These are phyloP conservation scores for Triticum monococcum DNA, from an alignment of 176 grass and related monocot genomes.

Conservation along the genomic window DNA sequence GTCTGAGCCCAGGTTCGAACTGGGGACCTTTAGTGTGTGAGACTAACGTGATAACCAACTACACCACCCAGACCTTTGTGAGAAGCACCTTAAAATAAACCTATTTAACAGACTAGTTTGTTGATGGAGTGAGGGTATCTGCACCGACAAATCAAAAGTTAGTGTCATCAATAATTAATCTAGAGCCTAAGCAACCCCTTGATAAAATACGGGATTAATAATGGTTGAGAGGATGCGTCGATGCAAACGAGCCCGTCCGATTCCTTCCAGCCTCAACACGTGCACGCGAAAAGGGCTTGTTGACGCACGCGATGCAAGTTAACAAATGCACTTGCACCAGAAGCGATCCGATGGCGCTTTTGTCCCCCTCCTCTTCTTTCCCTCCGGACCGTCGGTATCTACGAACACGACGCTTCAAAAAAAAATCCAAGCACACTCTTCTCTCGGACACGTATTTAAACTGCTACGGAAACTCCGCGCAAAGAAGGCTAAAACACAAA, in stretches of 20 bases:
- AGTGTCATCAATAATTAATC: not conserved
- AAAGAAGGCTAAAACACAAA: not conserved
- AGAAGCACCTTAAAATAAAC: fast-evolving
- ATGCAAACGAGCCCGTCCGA: not conserved
- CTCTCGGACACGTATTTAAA: too few relatives aligned
- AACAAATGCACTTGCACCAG: not conserved
- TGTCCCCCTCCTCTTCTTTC: not conserved
- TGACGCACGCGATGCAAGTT: conserved; percentile 9
- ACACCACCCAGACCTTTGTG: conserved; percentile 45
- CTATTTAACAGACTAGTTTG: too few relatives aligned
- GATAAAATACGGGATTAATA: not conserved
- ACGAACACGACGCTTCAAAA: not conserved
- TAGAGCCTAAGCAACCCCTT: not conserved
- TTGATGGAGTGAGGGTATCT: not conserved
- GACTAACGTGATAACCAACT: conserved; percentile 97
- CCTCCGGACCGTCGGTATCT: not conserved
- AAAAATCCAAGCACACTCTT: not conserved
- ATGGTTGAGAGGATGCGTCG: not conserved
- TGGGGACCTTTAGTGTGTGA: conserved; percentile 87
- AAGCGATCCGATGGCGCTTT: conserved; percentile 7
- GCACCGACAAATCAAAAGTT: conserved; percentile 8
- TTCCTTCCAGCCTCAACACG: not conserved
- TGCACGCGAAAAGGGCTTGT: not conserved
- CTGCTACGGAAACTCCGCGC: not conserved
- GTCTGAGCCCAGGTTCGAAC: conserved; percentile 73